Evolutionary conservation across 2,329 filamentous ascomycete genomes (phyloP).

Genomic region (Neonectria punicea): DNA sequence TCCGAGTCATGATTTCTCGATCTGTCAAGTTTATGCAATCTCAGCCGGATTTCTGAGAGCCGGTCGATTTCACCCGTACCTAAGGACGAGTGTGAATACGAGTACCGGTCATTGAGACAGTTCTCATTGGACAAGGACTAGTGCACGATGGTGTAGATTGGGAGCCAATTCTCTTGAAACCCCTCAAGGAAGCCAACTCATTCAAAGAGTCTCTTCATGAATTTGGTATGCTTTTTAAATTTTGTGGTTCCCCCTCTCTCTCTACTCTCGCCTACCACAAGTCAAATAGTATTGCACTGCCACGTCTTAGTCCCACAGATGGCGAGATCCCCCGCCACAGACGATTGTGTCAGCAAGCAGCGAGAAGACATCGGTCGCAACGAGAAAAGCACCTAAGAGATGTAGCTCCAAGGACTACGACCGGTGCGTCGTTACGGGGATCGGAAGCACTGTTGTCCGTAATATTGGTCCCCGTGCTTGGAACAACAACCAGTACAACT

Average conservation of each 20-base stretch:
- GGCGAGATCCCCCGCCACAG: too few relatives aligned
- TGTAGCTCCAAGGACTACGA: neutral
- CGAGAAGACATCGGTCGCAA: neutral
- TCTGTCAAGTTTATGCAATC: neutral
- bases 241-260: too few relatives aligned
- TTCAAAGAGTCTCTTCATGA: too few relatives aligned
- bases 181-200: too few relatives aligned
- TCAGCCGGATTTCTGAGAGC: neutral
- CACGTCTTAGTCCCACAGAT: too few relatives aligned
- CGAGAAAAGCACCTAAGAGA: neutral
- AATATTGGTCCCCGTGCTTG: neutral
- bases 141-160: neutral
- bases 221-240: too few relatives aligned
- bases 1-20: too few relatives aligned
- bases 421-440: neutral
- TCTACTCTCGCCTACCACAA: too few relatives aligned
- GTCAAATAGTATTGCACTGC: too few relatives aligned
- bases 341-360: neutral
- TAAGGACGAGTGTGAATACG: neutral
- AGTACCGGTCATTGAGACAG: neutral
- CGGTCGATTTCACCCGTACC: neutral
- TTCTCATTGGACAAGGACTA: neutral
- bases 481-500: neutral
- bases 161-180: too few relatives aligned
- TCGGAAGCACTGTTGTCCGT: neutral